Evolutionary conservation across 495 filamentous ascomycete species (phyloP).

Genomic region (Hypomontagnella monticulosa): DNA sequence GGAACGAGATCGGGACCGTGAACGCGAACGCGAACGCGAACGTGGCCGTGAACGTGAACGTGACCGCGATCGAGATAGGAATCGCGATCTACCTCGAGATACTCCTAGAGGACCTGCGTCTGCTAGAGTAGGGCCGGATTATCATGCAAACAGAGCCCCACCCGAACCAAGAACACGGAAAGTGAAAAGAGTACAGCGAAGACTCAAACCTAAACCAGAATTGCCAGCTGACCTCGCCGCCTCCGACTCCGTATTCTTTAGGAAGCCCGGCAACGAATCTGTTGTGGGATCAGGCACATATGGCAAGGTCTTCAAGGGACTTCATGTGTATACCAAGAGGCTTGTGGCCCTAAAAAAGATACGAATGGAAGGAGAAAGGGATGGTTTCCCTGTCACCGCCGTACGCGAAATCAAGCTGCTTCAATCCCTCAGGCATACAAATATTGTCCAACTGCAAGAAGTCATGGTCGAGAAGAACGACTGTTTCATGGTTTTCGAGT

Average conservation of each 20-base stretch:
- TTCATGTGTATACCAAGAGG: constrained; percentile 91
- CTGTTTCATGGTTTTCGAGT: constrained; percentile 99
- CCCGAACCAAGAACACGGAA: constrained; percentile 63
- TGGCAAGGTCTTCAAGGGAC: constrained; percentile 98
- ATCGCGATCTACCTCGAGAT: constrained; percentile 60
- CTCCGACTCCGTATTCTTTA: constrained; percentile 87
- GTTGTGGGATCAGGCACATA: constrained; percentile 94
- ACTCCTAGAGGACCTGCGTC: constrained; percentile 61
- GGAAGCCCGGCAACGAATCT: constrained; percentile 93
- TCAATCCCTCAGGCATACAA: constrained; percentile 89
- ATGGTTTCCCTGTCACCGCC: constrained; percentile 97
- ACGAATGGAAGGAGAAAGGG: constrained; percentile 90
- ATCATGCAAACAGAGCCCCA: constrained; percentile 55
- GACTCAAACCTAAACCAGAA: constrained; percentile 74
- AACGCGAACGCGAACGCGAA: constrained; percentile 21
- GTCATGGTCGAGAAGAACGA: constrained; percentile 99
- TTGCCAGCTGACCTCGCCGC: constrained; percentile 73
- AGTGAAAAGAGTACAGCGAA: constrained; percentile 74
- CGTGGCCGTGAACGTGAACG: constrained; percentile 9
- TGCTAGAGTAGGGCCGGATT: constrained; percentile 61
- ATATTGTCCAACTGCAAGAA: constrained; percentile 88
- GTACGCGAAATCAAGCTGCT: constrained; percentile 97
- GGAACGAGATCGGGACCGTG: constrained; percentile 13
- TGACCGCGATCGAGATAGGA: constrained; percentile 45
- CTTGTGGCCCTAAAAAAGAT: constrained; percentile 93